phyloP scores from a whole-genome alignment of 768 basidiomycete genomes.

The Boletus rubescentipes region DNA sequence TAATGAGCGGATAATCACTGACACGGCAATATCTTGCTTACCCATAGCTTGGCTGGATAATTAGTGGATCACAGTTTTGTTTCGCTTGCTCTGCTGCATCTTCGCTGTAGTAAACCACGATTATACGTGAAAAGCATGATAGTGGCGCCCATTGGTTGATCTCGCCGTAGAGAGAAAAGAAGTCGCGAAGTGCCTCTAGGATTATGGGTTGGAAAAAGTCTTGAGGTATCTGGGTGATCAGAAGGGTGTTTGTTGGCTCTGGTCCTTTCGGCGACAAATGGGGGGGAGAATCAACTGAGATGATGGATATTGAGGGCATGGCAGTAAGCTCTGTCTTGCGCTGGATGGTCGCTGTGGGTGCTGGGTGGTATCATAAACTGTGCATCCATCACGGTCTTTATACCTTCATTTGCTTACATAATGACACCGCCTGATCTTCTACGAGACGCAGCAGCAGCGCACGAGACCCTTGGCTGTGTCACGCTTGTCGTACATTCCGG shows the following conservation, averaged over 20 bases:
- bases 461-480: constrained; percentile 18
- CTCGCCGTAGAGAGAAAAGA: constrained; percentile 76
- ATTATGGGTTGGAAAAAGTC: constrained; percentile 74
- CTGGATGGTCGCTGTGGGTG: constrained; percentile 4
- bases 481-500: neutral
- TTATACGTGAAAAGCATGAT: constrained; percentile 74
- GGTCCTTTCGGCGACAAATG: neutral
- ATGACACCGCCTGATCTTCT: constrained; percentile 9
- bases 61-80: constrained; percentile 59
- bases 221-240: constrained; percentile 74
- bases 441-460: constrained; percentile 2
- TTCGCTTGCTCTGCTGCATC: constrained; percentile 70
- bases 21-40: constrained; percentile 34
- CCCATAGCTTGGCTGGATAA: constrained; percentile 54
- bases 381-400: constrained; percentile 8
- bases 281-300: constrained; percentile 11
- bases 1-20: constrained; percentile 5
- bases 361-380: neutral
- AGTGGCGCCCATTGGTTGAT: constrained; percentile 93
- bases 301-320: constrained; percentile 32
- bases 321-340: neutral
- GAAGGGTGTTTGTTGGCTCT: constrained; percentile 73
- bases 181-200: constrained; percentile 60
- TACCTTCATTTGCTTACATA: constrained; percentile 20
- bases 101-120: constrained; percentile 72